Percentiles rank a stretch among this genome's conserved stretches.
These are phyloP conservation scores for Vigna trinervia DNA, from an alignment of 306 rosid species.

Conservation along the genomic window DNA sequence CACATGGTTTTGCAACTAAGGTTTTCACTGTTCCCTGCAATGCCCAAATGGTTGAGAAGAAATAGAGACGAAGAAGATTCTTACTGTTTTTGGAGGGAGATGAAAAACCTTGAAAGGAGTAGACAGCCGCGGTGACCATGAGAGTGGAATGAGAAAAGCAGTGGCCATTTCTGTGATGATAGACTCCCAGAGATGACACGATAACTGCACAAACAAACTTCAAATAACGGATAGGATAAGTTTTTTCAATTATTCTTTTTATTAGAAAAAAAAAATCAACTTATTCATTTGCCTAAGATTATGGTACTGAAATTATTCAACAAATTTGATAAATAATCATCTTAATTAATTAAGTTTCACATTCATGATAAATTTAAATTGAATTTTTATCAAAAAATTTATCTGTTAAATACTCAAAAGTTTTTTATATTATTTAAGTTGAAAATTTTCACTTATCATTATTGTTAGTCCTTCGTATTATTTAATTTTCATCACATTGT, in stretches of 20 bases:
- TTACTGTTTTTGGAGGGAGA: not conserved
- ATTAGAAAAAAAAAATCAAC: not conserved
- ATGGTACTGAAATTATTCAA: too few species aligned
- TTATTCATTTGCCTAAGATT: too few species aligned
- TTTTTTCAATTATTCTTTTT: not conserved
- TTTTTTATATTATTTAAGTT: too few species aligned
- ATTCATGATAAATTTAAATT: too few species aligned
- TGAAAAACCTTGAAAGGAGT: conserved; percentile 79
- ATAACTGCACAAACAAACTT: not conserved
- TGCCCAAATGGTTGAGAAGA: conserved; percentile 1
- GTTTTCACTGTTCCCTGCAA: conserved; percentile 66
- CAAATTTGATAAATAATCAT: too few species aligned
- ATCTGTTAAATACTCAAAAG: too few species aligned
- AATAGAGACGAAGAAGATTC: not conserved
- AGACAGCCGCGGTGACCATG: conserved; percentile 45
- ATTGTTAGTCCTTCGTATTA: too few species aligned
- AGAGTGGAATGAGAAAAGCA: conserved; percentile 53
- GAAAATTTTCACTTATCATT: too few species aligned
- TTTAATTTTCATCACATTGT: too few species aligned
- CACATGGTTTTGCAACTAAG: conserved; percentile 53
- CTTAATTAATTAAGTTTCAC: too few species aligned
- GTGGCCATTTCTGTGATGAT: conserved; percentile 44
- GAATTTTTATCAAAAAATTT: too few species aligned
- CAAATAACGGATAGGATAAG: conserved; percentile 49
- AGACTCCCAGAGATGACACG: not conserved